These are phyloP conservation scores for Nicotiana obtusifolia DNA, from an alignment of 257 asterid genomes.

Conservation along the genomic window DNA sequence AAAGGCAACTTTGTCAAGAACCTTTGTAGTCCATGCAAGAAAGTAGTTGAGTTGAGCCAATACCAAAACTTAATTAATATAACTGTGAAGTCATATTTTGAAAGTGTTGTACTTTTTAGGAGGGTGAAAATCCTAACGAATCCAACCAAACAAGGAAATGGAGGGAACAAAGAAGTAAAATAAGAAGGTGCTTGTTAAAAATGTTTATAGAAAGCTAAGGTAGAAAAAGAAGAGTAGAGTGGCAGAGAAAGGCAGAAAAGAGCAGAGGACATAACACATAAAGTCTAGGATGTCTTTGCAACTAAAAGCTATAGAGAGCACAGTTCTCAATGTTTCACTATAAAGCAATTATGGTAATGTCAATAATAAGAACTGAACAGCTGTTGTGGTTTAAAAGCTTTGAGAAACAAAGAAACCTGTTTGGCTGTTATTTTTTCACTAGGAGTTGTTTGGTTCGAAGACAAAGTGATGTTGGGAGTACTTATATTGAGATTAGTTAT, in stretches of 20 bases:
- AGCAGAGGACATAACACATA: conserved; percentile 38
- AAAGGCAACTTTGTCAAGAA: background rate
- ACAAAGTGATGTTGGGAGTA: no score
- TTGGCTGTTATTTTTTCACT: no score
- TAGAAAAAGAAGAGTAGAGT: conserved; percentile 36
- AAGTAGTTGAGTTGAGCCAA: background rate
- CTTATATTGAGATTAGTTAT: no score
- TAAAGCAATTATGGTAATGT: conserved; percentile 38
- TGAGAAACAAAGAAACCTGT: conserved; percentile 11
- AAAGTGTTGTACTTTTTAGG: background rate
- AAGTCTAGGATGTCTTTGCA: conserved; percentile 36
- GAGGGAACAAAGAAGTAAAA: conserved; percentile 21
- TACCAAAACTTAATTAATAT: background rate
- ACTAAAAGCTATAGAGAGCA: conserved; percentile 31
- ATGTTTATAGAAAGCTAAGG: conserved; percentile 51
- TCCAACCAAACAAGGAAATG: conserved; percentile 19
- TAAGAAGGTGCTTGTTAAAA: conserved; percentile 14
- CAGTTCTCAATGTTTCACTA: conserved; percentile 36
- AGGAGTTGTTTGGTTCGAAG: no score
- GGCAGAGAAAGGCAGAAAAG: conserved; percentile 23
- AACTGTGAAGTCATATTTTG: background rate
- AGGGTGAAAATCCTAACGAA: conserved; percentile 16
- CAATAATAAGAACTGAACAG: conserved; percentile 38
- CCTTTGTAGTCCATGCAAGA: background rate
- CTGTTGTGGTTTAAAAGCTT: conserved; percentile 8